Evolutionary conservation across 495 filamentous ascomycete genomes (phyloP).

Genomic region (Amniculicola lignicola): DNA sequence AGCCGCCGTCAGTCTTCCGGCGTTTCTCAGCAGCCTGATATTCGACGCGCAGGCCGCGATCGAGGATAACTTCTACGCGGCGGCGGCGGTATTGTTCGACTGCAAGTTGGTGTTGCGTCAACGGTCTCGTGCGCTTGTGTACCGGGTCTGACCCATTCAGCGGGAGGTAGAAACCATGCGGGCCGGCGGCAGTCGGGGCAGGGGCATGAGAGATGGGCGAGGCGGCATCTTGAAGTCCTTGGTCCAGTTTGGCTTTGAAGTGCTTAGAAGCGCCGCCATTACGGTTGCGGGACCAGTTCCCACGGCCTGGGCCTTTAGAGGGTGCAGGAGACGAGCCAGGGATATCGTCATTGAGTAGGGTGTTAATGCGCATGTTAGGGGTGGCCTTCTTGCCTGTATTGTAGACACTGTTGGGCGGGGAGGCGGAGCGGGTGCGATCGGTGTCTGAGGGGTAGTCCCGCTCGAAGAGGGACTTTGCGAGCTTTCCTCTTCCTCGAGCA

Average conservation of each 20-base stretch:
- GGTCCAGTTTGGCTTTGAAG: slow-evolving; percentile 29
- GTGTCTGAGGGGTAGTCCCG: slow-evolving; percentile 35
- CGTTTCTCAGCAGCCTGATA: slow-evolving; percentile 28
- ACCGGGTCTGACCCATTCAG: slow-evolving; percentile 35
- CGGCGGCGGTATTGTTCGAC: slow-evolving; percentile 85
- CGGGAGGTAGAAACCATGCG: slow-evolving; percentile 38
- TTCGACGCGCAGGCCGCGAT: slow-evolving; percentile 61
- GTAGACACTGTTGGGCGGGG: slow-evolving; percentile 21
- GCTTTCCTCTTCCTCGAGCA: slow-evolving; percentile 23
- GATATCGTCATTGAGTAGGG: slow-evolving; percentile 43
- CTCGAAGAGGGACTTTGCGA: slow-evolving; percentile 20
- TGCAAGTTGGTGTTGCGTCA: slow-evolving; percentile 90
- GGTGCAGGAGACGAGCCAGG: slow-evolving; percentile 28
- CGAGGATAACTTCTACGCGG: slow-evolving; percentile 81
- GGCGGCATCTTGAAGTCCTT: neutral
- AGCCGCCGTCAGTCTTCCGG: slow-evolving; percentile 57
- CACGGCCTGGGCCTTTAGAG: slow-evolving; percentile 41
- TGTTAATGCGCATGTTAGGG: slow-evolving; percentile 45
- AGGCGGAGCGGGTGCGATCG: slow-evolving; percentile 37
- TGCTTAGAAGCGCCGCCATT: slow-evolving; percentile 7
- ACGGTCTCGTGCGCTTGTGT: slow-evolving; percentile 67
- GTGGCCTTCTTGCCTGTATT: slow-evolving; percentile 27
- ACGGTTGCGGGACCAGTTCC: slow-evolving; percentile 43
- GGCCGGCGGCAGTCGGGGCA: slow-evolving; percentile 16
- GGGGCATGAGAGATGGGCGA: slow-evolving; percentile 4